A percentile compares a stretch with the other conserved stretches of the same genome.
phyloP scores from a whole-genome alignment of 2,329 filamentous ascomycete genomes.

The Ilyonectria robusta region DNA sequence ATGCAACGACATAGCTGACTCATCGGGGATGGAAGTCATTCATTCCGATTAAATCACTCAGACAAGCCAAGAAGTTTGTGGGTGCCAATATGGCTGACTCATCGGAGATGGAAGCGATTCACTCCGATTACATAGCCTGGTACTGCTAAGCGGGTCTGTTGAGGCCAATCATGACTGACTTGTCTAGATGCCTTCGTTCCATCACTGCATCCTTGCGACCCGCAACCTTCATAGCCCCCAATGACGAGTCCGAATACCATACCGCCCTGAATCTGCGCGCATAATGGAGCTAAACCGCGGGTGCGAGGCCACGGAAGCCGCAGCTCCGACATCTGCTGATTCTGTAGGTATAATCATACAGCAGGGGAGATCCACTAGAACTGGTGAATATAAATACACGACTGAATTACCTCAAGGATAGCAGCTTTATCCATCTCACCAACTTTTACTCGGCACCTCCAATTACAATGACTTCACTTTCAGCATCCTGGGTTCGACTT shows the following conservation, averaged over 20 bases:
- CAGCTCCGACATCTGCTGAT: neutral
- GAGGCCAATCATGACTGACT: neutral
- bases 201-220: neutral
- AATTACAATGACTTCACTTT: slow-evolving; percentile 6
- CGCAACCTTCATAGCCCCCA: neutral
- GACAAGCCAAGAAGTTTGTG: too few species aligned
- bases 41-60: neutral
- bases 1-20: neutral
- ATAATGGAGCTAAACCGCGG: neutral
- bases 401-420: neutral
- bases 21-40: neutral
- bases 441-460: neutral
- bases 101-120: neutral
- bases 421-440: neutral
- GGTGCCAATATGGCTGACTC: neutral
- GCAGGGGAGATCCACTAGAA: neutral
- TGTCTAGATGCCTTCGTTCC: neutral
- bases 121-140: neutral
- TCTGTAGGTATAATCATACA: neutral
- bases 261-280: neutral
- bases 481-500: slow-evolving; percentile 45
- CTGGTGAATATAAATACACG: neutral
- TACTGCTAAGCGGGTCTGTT: neutral
- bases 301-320: neutral
- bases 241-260: neutral